These are phyloP conservation scores for Jasminum sambac DNA, from an alignment of 257 asterid species.

Conservation along the genomic window DNA sequence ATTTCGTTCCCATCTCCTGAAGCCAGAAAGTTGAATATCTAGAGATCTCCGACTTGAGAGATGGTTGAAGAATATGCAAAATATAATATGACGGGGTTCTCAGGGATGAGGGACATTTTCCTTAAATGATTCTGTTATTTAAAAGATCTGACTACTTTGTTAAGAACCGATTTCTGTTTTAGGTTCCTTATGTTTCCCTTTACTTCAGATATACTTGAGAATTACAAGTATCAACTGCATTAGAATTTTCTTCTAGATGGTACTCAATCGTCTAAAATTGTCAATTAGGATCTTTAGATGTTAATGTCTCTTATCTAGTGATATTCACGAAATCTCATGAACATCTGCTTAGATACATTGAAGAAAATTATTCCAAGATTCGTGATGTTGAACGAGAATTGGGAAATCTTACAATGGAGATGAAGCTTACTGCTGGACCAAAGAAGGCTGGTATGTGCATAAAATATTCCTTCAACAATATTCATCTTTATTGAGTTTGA, in stretches of 20 bases:
- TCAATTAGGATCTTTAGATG: background rate
- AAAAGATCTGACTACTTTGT: background rate
- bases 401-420: slow-evolving; percentile 73
- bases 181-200: background rate
- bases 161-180: background rate
- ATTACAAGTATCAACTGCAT: background rate
- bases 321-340: slow-evolving; percentile 16
- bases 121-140: background rate
- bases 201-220: background rate
- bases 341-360: slow-evolving; percentile 69
- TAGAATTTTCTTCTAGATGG: background rate
- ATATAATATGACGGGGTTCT: background rate
- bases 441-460: slow-evolving; percentile 69
- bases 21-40: background rate
- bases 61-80: background rate
- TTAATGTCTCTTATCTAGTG: slow-evolving; percentile 15
- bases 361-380: slow-evolving; percentile 86
- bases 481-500: slow-evolving; percentile 2
- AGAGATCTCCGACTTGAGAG: background rate
- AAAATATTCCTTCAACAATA: slow-evolving; percentile 14
- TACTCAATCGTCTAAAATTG: background rate
- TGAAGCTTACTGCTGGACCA: slow-evolving; percentile 97
- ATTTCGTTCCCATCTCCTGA: background rate
- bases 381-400: slow-evolving; percentile 97
- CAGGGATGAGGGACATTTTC: background rate